Conservation (phyloP, 305 asterid genomes). For the Fraxinus dipetala region DNA sequence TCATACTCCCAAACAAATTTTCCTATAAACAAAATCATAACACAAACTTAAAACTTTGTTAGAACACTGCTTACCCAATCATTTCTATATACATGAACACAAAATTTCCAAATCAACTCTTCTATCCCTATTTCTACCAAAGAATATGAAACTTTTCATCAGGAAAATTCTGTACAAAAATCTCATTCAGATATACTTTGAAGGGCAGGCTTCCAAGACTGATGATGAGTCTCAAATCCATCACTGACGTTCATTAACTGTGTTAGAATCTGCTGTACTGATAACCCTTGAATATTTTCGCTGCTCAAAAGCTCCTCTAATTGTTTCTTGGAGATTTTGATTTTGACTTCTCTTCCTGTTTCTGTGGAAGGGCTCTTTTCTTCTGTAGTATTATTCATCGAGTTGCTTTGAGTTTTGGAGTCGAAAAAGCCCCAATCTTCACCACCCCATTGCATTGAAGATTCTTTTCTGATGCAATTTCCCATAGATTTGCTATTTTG, state of each 20-base stretch:
- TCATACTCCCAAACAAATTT: background rate
- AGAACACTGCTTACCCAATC: background rate
- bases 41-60: background rate
- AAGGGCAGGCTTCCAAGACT: constrained; percentile 48
- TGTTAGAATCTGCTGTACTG: constrained; percentile 39
- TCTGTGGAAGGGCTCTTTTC: background rate
- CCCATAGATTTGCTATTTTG: constrained; percentile 32
- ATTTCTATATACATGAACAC: background rate
- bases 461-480: constrained; percentile 43
- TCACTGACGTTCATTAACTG: constrained; percentile 33
- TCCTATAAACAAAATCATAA: background rate
- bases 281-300: constrained; percentile 29
- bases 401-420: background rate
- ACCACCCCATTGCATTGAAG: constrained; percentile 49
- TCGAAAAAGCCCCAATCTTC: constrained; percentile 49
- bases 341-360: constrained; percentile 44
- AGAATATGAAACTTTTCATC: background rate
- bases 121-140: background rate
- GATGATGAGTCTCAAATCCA: constrained; percentile 25
- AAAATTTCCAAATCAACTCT: background rate
- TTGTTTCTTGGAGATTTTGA: constrained; percentile 50
- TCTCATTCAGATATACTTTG: constrained; percentile 52
- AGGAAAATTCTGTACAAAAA: background rate
- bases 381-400: background rate
- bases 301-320: constrained; percentile 38